These are phyloP conservation scores for Wickerhamomyces pijperi DNA, from an alignment of 805 yeast species.

Conservation along the genomic window DNA sequence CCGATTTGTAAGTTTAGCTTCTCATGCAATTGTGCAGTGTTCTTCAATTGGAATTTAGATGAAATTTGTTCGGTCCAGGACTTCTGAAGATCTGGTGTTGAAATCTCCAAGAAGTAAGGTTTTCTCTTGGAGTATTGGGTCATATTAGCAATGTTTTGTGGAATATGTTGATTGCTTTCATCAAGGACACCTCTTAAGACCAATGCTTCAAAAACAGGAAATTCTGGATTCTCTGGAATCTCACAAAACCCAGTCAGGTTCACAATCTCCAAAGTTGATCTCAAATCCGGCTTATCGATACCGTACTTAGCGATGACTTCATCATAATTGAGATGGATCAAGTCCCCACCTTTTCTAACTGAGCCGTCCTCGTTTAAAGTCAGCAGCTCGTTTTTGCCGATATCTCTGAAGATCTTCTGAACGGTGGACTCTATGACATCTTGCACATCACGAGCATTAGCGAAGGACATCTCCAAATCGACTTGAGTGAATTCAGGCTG, in stretches of 20 bases:
- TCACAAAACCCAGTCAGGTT: slow-evolving; percentile 15
- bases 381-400: slow-evolving; percentile 23
- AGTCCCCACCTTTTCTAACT: slow-evolving; percentile 9
- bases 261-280: slow-evolving; percentile 37
- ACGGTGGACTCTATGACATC: slow-evolving; percentile 50
- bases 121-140: slow-evolving; percentile 41
- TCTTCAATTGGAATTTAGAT: slow-evolving; percentile 22
- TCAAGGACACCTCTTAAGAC: slow-evolving; percentile 37
- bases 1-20: slow-evolving; percentile 42
- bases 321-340: slow-evolving; percentile 44
- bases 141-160: slow-evolving; percentile 28
- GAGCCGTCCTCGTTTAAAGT: slow-evolving; percentile 10
- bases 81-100: slow-evolving; percentile 24
- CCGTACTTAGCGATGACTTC: slow-evolving; percentile 72
- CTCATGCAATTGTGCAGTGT: slow-evolving; percentile 19
- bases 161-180: slow-evolving; percentile 16
- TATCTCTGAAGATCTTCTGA: slow-evolving; percentile 40
- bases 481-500: slow-evolving; percentile 97
- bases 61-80: slow-evolving; percentile 32
- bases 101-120: slow-evolving; percentile 47
- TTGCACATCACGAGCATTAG: slow-evolving; percentile 58
- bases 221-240: slow-evolving; percentile 28
- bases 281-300: slow-evolving; percentile 88
- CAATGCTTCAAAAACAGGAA: slow-evolving; percentile 67
- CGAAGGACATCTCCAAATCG: slow-evolving; percentile 90